A percentile compares a stretch with the other conserved stretches of the same genome.
phyloP scores from a whole-genome alignment of 495 filamentous ascomycete genomes.

The Aspergillus sparsus region DNA sequence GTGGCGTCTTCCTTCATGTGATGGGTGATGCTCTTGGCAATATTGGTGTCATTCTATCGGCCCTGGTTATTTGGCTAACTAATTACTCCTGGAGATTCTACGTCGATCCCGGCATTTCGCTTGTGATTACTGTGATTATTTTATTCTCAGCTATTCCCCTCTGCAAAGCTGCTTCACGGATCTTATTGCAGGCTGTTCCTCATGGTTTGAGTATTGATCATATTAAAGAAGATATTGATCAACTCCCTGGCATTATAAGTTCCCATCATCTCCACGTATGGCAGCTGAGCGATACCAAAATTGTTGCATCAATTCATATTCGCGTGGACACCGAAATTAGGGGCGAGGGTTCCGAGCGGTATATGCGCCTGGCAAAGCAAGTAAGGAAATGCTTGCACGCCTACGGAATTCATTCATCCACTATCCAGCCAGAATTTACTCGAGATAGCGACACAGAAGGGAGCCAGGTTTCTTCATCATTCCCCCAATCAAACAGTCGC shows the following conservation, averaged over 20 bases:
- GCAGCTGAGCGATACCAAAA: conserved; percentile 92
- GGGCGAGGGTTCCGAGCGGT: conserved; percentile 70
- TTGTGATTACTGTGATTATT: conserved; percentile 97
- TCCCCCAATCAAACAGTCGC: too few species aligned
- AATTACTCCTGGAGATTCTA: conserved; percentile 69
- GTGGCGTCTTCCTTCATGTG: conserved; percentile 93
- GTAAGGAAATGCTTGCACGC: conserved; percentile 86
- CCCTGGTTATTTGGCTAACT: conserved; percentile 89
- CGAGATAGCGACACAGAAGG: conserved; percentile 58
- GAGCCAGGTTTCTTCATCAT: conserved; percentile 21
- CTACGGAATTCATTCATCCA: conserved; percentile 96
- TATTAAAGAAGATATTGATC: conserved; percentile 86
- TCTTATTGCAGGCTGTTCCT: conserved; percentile 90
- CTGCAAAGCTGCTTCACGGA: conserved; percentile 88
- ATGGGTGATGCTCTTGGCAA: conserved; percentile 96
- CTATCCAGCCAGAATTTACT: conserved; percentile 95
- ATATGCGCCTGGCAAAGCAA: conserved; percentile 82
- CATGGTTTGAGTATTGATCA: conserved; percentile 83
- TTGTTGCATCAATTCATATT: conserved; percentile 89
- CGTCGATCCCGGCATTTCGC: conserved; percentile 86
- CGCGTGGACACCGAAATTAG: conserved; percentile 78
- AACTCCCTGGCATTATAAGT: conserved; percentile 77
- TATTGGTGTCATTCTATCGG: conserved; percentile 91
- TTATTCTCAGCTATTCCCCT: conserved; percentile 87
- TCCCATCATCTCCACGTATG: conserved; percentile 97